Evolutionary conservation across 129 eudicot species (phyloP).

Genomic region (Cynara cardunculus): DNA sequence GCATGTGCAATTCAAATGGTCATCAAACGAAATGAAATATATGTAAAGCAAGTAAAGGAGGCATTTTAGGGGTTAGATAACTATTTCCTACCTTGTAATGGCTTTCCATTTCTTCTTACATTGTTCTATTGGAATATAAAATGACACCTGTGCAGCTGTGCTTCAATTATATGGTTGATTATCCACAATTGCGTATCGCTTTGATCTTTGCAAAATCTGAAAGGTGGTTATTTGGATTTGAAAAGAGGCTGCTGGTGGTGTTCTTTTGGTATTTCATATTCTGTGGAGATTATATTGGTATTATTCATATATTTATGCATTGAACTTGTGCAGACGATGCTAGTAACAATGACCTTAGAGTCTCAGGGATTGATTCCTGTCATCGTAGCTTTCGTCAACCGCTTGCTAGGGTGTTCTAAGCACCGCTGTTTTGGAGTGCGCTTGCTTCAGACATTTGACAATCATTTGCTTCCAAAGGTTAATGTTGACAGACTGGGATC

Average conservation of each 20-base stretch:
- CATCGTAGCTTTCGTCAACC: conserved; percentile 60
- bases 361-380: conserved; percentile 74
- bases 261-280: background rate
- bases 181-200: background rate
- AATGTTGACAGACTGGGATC: conserved; percentile 59
- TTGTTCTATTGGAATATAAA: background rate
- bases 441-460: conserved; percentile 68
- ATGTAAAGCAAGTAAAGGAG: background rate
- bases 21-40: background rate
- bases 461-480: conserved; percentile 69
- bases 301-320: background rate
- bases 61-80: background rate
- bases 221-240: background rate
- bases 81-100: background rate
- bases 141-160: background rate
- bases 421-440: conserved; percentile 77
- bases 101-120: background rate
- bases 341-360: conserved; percentile 60
- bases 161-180: background rate
- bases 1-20: background rate
- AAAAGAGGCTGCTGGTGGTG: conserved; percentile 4
- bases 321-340: conserved; percentile 53
- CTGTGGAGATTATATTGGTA: background rate
- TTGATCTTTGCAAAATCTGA: background rate
- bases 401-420: conserved; percentile 63